These are phyloP conservation scores for Fusarium fujikuroi DNA, from an alignment of 2,329 filamentous ascomycete genomes.

Conservation along the genomic window DNA sequence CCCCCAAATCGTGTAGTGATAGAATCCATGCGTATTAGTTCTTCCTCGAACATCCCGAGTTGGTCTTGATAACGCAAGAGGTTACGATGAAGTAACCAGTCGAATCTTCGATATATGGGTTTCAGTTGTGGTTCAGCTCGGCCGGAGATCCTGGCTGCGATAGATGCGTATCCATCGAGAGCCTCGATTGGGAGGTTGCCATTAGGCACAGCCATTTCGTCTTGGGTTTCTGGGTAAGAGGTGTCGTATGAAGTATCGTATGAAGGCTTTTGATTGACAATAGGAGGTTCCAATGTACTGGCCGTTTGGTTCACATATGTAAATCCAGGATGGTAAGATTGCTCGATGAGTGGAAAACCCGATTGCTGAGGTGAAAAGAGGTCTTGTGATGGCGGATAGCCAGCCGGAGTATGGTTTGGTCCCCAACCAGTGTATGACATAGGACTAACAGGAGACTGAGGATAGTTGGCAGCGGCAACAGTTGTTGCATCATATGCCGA, in stretches of 20 bases:
- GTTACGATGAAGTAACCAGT: constrained; percentile 82
- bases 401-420: constrained; percentile 16
- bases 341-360: neutral
- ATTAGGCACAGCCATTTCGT: constrained; percentile 20
- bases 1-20: constrained; percentile 60
- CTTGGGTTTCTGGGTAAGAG: constrained; percentile 5
- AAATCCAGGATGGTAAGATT: constrained; percentile 16
- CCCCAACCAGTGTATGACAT: constrained; percentile 19
- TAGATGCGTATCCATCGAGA: constrained; percentile 70
- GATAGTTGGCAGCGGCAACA: constrained; percentile 12
- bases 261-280: neutral
- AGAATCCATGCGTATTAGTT: constrained; percentile 75
- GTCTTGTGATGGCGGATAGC: constrained; percentile 27
- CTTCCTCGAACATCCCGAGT: constrained; percentile 81
- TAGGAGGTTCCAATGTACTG: neutral
- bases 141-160: constrained; percentile 64
- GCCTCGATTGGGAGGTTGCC: constrained; percentile 53
- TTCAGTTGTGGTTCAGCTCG: constrained; percentile 47
- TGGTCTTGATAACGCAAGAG: constrained; percentile 88
- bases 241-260: constrained; percentile 14
- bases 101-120: constrained; percentile 86
- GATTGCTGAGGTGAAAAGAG: constrained; percentile 14
- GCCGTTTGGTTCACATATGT: constrained; percentile 8
- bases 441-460: constrained; percentile 20
- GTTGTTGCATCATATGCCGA: constrained; percentile 10